Evolutionary conservation across 75 land plant genomes (phyloP).

Genomic region (Selaginella moellendorffii): DNA sequence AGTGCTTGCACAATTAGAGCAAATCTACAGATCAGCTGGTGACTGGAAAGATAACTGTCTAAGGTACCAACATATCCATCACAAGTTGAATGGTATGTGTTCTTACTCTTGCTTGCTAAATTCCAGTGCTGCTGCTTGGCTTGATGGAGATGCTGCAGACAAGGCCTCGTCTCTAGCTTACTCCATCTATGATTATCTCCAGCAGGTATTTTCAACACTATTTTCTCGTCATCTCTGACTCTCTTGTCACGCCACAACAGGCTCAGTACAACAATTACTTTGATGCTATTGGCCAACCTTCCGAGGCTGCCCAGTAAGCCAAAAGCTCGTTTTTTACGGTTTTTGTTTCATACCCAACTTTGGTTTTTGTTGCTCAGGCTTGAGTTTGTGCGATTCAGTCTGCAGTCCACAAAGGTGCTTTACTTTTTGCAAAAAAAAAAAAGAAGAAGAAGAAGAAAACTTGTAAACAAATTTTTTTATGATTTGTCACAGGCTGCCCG

Average conservation of each 20-base stretch:
- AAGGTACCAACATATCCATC: conserved; percentile 15
- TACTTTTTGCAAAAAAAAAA: too few relatives aligned
- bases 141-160: conserved; percentile 29
- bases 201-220: conserved; percentile 20
- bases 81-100: neutral
- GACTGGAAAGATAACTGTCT: conserved; percentile 26
- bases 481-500: neutral
- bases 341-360: neutral
- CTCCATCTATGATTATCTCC: conserved; percentile 30
- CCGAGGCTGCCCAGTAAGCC: conserved; percentile 23
- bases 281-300: conserved; percentile 27
- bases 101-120: conserved; percentile 3
- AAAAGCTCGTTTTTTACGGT: neutral
- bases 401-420: conserved; percentile 23
- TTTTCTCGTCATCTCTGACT: neutral
- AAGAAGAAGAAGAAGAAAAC: too few relatives aligned
- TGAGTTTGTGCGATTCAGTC: conserved; percentile 35
- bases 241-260: conserved; percentile 12
- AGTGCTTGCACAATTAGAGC: conserved; percentile 16
- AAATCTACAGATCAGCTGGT: conserved; percentile 12
- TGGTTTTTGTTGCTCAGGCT: conserved; percentile 18
- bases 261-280: conserved; percentile 39
- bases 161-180: conserved; percentile 28
- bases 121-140: conserved; percentile 41
- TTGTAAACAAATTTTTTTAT: neutral